Evolutionary conservation across 805 yeast species (phyloP), one percentile per base, ranked within the genome.

Genomic region (Kuraishia capsulata): DNA sequence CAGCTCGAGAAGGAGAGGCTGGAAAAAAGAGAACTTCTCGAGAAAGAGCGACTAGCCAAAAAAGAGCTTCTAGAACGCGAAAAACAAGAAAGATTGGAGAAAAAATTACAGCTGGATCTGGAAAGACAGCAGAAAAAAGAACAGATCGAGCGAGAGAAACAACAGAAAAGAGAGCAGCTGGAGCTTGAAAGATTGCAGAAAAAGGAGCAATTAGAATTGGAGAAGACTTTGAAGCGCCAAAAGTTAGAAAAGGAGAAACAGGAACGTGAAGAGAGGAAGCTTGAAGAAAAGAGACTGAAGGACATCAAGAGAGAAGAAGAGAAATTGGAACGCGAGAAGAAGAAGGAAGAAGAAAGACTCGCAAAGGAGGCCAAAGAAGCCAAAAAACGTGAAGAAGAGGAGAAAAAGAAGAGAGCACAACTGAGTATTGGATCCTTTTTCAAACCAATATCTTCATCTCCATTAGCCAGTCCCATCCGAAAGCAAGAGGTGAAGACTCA

Each of bases 351-450:
- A 23, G 40, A 20, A 34, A 38, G 34, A 29, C 30, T 16, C 37
- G 20, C 14, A 17, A 33, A 30, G 33, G 33, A 23, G 40, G 33
- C 17, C 11, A 38, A 33, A 19, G 36, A 38, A 13, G 30, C 28
- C 21, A 26, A 29, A 16, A 20, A 20, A 14, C 18, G 26, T 9
- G 29, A 26, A 17, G 33, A 38, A 30, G 31, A 38, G 32, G 36
- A 33, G 30, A 20, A 33, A 23, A 28, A 26, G 20, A 34, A 33
- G 14, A 33, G 26, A 16, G 30, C 37, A 9, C 37, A 34, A 23
- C 30, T 34, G 28, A 36, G 23, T 18, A 36, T 36, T 8, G 38
- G 25, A 14, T 36, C 38, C 4, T 36, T 36, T n/a, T 36, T 36
- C 38, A 16, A 25, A 16, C 31, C 31, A 6, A 14, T 28, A 28